phyloP scores from a whole-genome alignment of 1,139 yeast species.

The Hansenula sp. region DNA sequence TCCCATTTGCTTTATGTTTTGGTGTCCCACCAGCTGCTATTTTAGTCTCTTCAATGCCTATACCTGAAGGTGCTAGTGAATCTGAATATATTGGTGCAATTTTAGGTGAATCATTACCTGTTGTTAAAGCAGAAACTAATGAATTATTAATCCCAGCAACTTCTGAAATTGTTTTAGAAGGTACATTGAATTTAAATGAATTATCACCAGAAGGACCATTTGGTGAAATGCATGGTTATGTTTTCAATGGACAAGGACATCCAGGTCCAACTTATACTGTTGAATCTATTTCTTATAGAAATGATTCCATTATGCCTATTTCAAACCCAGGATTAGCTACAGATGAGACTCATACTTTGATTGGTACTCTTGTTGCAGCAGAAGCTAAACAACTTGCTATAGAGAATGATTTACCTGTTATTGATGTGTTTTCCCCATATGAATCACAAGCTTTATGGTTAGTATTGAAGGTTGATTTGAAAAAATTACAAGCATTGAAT shows the following conservation, averaged over 20 bases:
- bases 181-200: slow-evolving; percentile 15
- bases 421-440: slow-evolving; percentile 20
- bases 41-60: slow-evolving; percentile 21
- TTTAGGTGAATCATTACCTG: slow-evolving; percentile 18
- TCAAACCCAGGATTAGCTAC: slow-evolving; percentile 20
- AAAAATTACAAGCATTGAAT: slow-evolving; percentile 13
- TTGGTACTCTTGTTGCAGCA: slow-evolving; percentile 19
- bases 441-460: slow-evolving; percentile 21
- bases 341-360: slow-evolving; percentile 24
- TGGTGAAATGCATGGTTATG: slow-evolving; percentile 25
- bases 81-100: slow-evolving; percentile 20
- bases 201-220: slow-evolving; percentile 20
- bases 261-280: slow-evolving; percentile 21
- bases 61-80: slow-evolving; percentile 21
- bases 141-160: slow-evolving; percentile 20
- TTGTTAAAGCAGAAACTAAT: slow-evolving; percentile 18
- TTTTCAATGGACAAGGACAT: slow-evolving; percentile 16
- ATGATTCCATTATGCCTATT: slow-evolving; percentile 20
- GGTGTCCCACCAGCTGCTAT: slow-evolving; percentile 26
- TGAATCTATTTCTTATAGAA: slow-evolving; percentile 17
- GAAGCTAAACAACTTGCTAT: slow-evolving; percentile 10
- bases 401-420: slow-evolving; percentile 10
- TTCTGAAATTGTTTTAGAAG: slow-evolving; percentile 22
- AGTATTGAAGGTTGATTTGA: slow-evolving; percentile 15
- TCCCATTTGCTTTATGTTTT: slow-evolving; percentile 21